Conservation (phyloP, 1,284 basidiomycete species). For the Cystobasidium sp. region DNA sequence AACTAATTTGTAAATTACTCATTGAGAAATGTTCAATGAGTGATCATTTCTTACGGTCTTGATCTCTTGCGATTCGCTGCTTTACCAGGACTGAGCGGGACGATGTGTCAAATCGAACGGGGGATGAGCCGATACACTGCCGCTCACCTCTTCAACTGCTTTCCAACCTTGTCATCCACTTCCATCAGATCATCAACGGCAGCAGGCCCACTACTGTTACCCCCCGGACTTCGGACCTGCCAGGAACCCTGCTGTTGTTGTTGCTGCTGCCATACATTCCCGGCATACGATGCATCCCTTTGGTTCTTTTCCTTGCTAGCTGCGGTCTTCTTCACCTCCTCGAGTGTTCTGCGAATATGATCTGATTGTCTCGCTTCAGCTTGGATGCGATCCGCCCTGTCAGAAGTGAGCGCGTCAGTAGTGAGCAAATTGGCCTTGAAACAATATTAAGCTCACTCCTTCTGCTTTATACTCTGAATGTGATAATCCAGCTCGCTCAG, state of each 20-base stretch:
- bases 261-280: constrained; percentile 13
- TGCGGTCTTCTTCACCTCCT: constrained; percentile 14
- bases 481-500: constrained; percentile 28
- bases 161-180: not conserved
- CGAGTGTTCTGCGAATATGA: not conserved
- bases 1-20: not conserved
- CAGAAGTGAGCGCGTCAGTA: no score
- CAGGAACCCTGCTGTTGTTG: constrained; percentile 10
- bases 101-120: not conserved
- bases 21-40: not conserved
- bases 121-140: not conserved
- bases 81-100: constrained; percentile 7
- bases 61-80: constrained; percentile 25
- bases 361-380: not conserved
- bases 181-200: constrained; percentile 19
- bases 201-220: no score
- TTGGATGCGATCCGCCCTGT: constrained; percentile 12
- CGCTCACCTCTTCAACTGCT: constrained; percentile 6
- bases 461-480: constrained; percentile 22
- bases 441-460: constrained; percentile 21
- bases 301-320: constrained; percentile 14
- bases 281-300: not conserved
- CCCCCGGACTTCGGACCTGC: constrained; percentile 18
- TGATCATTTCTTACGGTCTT: not conserved
- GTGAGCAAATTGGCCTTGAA: not conserved